Evolutionary conservation across 352 stramenopile species (phyloP).

Genomic region (Phytophthora tubulina): DNA sequence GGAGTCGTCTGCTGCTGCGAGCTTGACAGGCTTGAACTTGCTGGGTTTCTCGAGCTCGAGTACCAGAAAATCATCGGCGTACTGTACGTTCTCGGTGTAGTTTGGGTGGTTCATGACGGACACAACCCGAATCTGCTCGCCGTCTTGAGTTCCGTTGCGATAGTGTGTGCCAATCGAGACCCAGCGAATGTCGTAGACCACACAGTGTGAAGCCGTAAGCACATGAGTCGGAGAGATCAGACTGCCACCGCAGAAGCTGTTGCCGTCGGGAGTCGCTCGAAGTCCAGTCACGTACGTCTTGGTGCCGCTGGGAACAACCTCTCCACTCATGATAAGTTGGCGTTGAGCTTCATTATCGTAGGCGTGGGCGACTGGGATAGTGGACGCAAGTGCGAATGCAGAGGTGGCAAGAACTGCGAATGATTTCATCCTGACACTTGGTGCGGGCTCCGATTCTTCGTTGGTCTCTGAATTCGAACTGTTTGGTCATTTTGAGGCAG

Average conservation of each 20-base stretch:
- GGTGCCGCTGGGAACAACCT: conserved; percentile 40
- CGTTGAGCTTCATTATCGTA: neutral
- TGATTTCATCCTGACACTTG: neutral
- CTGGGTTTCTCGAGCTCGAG: conserved; percentile 49
- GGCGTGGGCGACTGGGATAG: neutral
- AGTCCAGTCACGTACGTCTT: conserved; percentile 48
- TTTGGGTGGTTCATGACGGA: conserved; percentile 23
- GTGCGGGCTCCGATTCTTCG: too few relatives aligned
- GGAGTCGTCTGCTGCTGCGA: conserved; percentile 9
- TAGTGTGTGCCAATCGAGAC: conserved; percentile 24
- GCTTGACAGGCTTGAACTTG: conserved; percentile 25
- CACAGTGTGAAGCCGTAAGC: conserved; percentile 28
- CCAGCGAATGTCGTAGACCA: conserved; percentile 4
- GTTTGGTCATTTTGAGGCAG: too few relatives aligned
- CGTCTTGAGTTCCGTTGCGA: conserved; percentile 27
- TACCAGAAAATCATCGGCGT: conserved; percentile 48
- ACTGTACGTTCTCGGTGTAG: conserved; percentile 17
- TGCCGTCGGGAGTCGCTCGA: conserved; percentile 1
- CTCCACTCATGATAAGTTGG: conserved; percentile 46
- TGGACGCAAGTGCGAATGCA: neutral
- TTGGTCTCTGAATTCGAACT: too few relatives aligned
- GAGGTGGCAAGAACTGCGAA: neutral
- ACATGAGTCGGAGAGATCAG: conserved; percentile 31
- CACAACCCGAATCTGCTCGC: conserved; percentile 28
- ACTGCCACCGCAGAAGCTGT: conserved; percentile 19